Evolutionary conservation across 129 eudicot species (phyloP).

Genomic region (Dittrichia graveolens): DNA sequence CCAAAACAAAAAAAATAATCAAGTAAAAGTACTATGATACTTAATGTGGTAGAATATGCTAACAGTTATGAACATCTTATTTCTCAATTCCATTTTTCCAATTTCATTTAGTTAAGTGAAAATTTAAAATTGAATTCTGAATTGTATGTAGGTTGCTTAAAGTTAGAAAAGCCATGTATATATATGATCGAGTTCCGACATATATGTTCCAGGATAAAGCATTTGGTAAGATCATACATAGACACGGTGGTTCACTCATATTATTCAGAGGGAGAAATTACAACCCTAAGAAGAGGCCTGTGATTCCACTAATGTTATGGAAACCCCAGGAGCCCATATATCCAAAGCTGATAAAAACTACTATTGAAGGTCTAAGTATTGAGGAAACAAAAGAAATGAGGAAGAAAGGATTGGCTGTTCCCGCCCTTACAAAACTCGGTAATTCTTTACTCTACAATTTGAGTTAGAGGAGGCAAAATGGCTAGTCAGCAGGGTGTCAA

Average conservation of each 20-base stretch:
- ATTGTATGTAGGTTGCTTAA: conserved; percentile 21
- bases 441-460: conserved; percentile 15
- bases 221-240: conserved; percentile 80
- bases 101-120: neutral
- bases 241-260: conserved; percentile 84
- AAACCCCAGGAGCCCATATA: conserved; percentile 91
- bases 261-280: conserved; percentile 87
- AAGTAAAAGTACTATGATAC: neutral
- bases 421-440: conserved; percentile 90
- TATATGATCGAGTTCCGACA: conserved; percentile 8
- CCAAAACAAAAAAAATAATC: neutral
- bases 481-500: too few relatives aligned
- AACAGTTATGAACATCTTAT: neutral
- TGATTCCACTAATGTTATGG: conserved; percentile 91
- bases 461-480: too few relatives aligned
- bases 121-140: neutral
- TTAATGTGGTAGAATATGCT: neutral
- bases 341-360: conserved; percentile 86
- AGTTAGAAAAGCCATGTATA: conserved; percentile 14
- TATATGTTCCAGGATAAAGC: conserved; percentile 65
- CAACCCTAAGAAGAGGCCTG: conserved; percentile 69
- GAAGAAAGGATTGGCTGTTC: conserved; percentile 76
- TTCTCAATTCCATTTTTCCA: neutral
- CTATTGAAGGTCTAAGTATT: conserved; percentile 80
- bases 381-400: conserved; percentile 89